phyloP scores from a whole-genome alignment of 345 rosid species.

The Eucalyptus guilfoylei region DNA sequence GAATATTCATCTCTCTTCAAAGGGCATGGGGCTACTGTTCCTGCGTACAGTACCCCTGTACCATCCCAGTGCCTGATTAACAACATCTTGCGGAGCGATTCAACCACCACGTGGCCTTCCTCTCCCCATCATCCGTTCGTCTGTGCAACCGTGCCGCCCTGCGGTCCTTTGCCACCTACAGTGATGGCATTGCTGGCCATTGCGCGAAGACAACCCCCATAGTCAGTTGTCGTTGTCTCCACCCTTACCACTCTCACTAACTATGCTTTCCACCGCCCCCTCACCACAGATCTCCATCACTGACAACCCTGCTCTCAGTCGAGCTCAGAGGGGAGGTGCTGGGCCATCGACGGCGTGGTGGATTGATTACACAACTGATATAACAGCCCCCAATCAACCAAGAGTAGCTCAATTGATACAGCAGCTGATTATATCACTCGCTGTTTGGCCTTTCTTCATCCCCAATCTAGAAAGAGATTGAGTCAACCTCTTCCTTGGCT shows the following conservation, averaged over 20 bases:
- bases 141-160: not conserved
- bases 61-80: not conserved
- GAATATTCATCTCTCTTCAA: not conserved
- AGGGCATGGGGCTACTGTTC: not conserved
- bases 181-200: not conserved
- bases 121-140: not conserved
- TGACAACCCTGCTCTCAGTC: not conserved
- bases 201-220: not conserved
- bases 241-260: rapidly evolving
- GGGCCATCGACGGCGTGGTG: rapidly evolving
- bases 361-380: too few species aligned
- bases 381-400: too few species aligned
- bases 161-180: not conserved
- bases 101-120: not conserved
- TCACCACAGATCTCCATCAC: not conserved
- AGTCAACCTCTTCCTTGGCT: not conserved
- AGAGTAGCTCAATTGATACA: not conserved
- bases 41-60: not conserved
- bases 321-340: not conserved
- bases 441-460: not conserved
- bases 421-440: not conserved
- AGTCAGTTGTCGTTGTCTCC: not conserved
- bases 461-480: not conserved
- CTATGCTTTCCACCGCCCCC: not conserved
- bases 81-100: not conserved